Evolutionary conservation across 1,284 basidiomycete genomes (phyloP).

Genomic region (Moesziomyces parantarcticus): DNA sequence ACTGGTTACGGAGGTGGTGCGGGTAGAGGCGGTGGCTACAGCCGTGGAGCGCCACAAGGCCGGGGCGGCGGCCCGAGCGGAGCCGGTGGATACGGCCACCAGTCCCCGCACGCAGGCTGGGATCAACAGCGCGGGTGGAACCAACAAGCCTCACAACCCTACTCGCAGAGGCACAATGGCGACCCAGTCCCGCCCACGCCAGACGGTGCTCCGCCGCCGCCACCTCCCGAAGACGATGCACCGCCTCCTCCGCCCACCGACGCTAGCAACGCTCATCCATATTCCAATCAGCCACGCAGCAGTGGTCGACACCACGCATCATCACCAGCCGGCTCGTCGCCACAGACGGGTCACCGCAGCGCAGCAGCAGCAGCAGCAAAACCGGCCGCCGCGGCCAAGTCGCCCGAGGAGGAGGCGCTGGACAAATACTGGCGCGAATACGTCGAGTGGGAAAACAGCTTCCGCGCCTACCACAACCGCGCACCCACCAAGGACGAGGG

Average conservation of each 20-base stretch:
- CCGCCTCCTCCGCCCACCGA: constrained; percentile 51
- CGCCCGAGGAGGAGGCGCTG: constrained; percentile 58
- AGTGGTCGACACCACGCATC: constrained; percentile 10
- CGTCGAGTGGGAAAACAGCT: constrained; percentile 61
- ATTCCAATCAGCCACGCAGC: constrained; percentile 5
- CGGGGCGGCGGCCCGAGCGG: constrained; percentile 15
- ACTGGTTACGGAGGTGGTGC: constrained; percentile 15
- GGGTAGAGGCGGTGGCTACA: constrained; percentile 9
- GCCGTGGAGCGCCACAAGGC: constrained; percentile 13
- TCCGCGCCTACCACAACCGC: constrained; percentile 63
- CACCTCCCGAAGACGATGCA: constrained; percentile 52
- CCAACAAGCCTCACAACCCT: constrained; percentile 18
- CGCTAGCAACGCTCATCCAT: constrained; percentile 7
- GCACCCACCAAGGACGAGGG: constrained; percentile 63
- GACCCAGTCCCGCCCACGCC: constrained; percentile 35
- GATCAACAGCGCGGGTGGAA: constrained; percentile 17
- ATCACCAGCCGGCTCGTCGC: constrained; percentile 3
- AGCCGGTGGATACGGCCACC: constrained; percentile 27
- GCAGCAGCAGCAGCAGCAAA: constrained; percentile 2
- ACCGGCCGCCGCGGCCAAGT: constrained; percentile 18
- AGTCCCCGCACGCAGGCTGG: constrained; percentile 28
- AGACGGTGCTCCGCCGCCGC: constrained; percentile 46
- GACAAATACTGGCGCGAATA: constrained; percentile 67
- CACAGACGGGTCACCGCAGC: constrained; percentile 4
- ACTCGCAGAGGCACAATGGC: constrained; percentile 18